phyloP scores from a whole-genome alignment of 2,329 filamentous ascomycete genomes.

The Claviceps sp. region DNA sequence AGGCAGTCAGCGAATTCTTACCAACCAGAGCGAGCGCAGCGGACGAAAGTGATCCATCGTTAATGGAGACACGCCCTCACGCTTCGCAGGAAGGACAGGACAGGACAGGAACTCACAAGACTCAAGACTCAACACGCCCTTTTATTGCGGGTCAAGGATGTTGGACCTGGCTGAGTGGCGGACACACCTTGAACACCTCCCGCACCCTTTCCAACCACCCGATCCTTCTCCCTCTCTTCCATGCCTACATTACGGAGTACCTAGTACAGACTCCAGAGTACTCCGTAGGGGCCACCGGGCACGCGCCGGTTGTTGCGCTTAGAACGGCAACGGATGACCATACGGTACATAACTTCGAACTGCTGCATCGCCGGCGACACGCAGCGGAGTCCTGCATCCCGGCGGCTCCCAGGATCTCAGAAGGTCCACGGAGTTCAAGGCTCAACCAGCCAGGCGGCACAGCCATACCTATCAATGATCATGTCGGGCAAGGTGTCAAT shows the following conservation, averaged over 20 bases:
- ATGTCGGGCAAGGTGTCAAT: not conserved
- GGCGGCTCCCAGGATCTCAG: not conserved
- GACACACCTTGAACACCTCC: not conserved
- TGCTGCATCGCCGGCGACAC: not conserved
- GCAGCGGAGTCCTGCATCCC: conserved; percentile 1
- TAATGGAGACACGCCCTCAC: not conserved
- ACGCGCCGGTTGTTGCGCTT: conserved; percentile 8
- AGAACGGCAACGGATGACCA: conserved; percentile 13
- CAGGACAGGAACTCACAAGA: no score
- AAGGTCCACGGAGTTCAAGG: no score
- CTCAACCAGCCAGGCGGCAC: conserved; percentile 4
- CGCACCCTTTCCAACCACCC: conserved; percentile 13
- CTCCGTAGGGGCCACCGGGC: not conserved
- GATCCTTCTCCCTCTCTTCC: conserved; percentile 20
- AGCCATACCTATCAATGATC: not conserved
- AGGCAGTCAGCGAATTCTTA: not conserved
- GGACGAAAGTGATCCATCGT: not conserved
- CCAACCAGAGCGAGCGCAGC: not conserved
- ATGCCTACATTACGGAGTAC: conserved; percentile 6
- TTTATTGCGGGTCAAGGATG: not conserved
- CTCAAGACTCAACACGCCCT: not conserved
- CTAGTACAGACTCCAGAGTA: no score
- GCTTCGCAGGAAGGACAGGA: not conserved
- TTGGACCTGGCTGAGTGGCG: not conserved
- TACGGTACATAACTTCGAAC: not conserved